Base-by-base conservation (phyloP, 2,329 filamentous ascomycete genomes). In the Neofusicoccum kwambonambiense region DNA sequence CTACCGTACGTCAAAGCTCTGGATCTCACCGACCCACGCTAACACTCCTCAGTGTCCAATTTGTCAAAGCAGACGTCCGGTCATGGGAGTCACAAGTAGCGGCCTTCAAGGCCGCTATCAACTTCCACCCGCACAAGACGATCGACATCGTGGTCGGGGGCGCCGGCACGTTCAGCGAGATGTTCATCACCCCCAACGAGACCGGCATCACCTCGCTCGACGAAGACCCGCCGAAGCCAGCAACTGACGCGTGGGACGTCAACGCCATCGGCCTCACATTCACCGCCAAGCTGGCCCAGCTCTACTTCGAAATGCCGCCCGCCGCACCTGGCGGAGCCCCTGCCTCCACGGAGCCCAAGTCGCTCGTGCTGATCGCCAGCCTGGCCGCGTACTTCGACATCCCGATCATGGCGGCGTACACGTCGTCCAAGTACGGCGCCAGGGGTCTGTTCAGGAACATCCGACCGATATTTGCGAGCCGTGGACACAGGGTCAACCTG, bases 121-220 rank as follows among this genome's bases (percentile, higher is more conserved):
- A 42, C 1, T 73, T 71, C 22, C 72, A 72, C 3, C 65, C 68
- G 0, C 69, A 66, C 7, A 60, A 65, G n/a, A 71, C 63, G 11
- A 54, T 78, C 31, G 75, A 78, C 45, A 54, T 76, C 15, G 72
- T 75, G 2, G 68, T 76, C 3, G 69, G 74, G 4, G 70, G 68
- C 17, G 75, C 76, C 2, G 76, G 75, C 31, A 67, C 74, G 7
- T 65, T 71, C 42, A 67, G 67, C 1, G 67, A 73, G 35, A 72
- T 69, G 13, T 62, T 74, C 13, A 65, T 74, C 63, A 66, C 70
- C 17, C 72, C 72, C 22, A 22, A 22, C 22, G 22, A 22, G 22
- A 35, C 52, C 1, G 54, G 45, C 8, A 41, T 51, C 9, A 17
- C 37, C 15, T 65, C 66, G 3, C 49, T 70, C 8, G 66, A 71